phyloP scores from a whole-genome alignment of 495 filamentous ascomycete genomes.

The Hypomontagnella monticulosa region DNA sequence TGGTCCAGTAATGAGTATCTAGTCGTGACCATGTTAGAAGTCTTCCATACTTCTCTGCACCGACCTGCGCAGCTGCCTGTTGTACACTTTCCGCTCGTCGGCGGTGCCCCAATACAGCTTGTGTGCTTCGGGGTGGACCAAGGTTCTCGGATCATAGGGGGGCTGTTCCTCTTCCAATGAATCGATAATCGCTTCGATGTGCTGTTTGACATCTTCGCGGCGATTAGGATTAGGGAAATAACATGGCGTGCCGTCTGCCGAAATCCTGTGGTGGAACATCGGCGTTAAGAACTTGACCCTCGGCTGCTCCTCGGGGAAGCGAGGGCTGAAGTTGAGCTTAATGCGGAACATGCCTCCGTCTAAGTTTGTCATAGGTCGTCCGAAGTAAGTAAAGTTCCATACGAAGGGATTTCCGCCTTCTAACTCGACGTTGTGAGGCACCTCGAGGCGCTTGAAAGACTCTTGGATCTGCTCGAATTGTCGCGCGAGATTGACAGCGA shows the following conservation, averaged over 20 bases:
- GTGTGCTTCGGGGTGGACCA: conserved; percentile 87
- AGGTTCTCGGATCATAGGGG: conserved; percentile 88
- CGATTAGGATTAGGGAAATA: conserved; percentile 73
- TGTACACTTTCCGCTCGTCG: conserved; percentile 84
- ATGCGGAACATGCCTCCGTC: conserved; percentile 92
- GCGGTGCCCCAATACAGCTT: conserved; percentile 86
- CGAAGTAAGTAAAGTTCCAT: conserved; percentile 81
- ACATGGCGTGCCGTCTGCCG: conserved; percentile 79
- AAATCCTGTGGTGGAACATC: conserved; percentile 90
- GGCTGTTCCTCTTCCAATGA: conserved; percentile 87
- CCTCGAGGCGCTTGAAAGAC: conserved; percentile 72
- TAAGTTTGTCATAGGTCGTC: conserved; percentile 89
- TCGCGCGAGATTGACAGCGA: conserved; percentile 81
- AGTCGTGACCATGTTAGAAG: conserved; percentile 30
- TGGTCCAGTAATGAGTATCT: not conserved
- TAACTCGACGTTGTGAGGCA: conserved; percentile 77
- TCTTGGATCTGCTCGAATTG: conserved; percentile 87
- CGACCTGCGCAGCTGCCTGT: conserved; percentile 74
- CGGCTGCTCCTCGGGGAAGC: conserved; percentile 92
- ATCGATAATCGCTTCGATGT: conserved; percentile 85
- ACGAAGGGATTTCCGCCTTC: conserved; percentile 76
- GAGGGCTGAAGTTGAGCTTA: conserved; percentile 81
- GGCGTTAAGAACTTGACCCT: conserved; percentile 81
- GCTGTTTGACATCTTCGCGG: conserved; percentile 80
- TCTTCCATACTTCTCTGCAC: conserved; percentile 66